These are phyloP conservation scores for Starmerella tilneyi DNA, from an alignment of 805 yeast species.

Conservation along the genomic window DNA sequence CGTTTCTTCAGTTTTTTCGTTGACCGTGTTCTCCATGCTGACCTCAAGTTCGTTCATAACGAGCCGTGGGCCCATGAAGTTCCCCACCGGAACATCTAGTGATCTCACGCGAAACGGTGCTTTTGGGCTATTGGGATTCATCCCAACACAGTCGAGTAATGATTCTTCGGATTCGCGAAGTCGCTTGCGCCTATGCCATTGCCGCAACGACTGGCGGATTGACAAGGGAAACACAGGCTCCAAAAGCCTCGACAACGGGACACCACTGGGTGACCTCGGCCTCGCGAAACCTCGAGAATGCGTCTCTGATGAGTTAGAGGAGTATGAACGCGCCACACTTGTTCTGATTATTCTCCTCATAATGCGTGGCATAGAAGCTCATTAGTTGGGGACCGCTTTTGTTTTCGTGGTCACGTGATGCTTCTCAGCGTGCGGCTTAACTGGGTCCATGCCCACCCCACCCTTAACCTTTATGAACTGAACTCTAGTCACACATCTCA, in stretches of 20 bases:
- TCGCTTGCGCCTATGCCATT: slow-evolving; percentile 37
- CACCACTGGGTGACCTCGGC: slow-evolving; percentile 34
- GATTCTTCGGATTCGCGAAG: slow-evolving; percentile 37
- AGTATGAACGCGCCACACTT: slow-evolving; percentile 4
- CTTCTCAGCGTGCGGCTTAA: too few relatives aligned
- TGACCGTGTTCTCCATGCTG: not conserved
- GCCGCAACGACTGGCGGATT: slow-evolving; percentile 33
- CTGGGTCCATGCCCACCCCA: too few relatives aligned
- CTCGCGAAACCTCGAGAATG: not conserved
- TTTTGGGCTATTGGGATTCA: slow-evolving; percentile 26
- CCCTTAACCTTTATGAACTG: too few relatives aligned
- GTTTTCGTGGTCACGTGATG: too few relatives aligned
- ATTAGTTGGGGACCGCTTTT: too few relatives aligned
- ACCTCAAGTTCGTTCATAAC: slow-evolving; percentile 67
- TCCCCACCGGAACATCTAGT: slow-evolving; percentile 34
- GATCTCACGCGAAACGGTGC: slow-evolving; percentile 20
- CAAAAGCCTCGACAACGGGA: slow-evolving; percentile 27
- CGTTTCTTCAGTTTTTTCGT: slow-evolving; percentile 10
- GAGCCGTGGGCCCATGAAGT: slow-evolving; percentile 4
- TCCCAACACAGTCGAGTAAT: slow-evolving; percentile 50
- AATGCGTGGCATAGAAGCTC: too few relatives aligned
- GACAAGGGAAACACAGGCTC: slow-evolving; percentile 32
- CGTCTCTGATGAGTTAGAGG: not conserved
- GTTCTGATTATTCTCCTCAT: not conserved
- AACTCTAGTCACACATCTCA: too few relatives aligned